These are phyloP conservation scores for Hortaea werneckii DNA, from an alignment of 2,329 filamentous ascomycete genomes.

Conservation along the genomic window DNA sequence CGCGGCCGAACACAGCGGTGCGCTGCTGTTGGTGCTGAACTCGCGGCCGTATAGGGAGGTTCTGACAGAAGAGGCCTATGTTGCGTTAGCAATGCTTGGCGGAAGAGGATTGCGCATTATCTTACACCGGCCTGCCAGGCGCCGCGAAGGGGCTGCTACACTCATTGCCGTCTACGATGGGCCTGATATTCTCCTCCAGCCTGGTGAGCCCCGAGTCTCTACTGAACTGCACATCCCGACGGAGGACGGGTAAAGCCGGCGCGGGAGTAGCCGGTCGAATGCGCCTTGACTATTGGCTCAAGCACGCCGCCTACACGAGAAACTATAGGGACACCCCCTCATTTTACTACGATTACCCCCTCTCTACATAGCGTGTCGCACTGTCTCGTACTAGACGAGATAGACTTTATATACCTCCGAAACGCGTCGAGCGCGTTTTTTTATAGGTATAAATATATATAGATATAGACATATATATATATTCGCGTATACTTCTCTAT, in stretches of 20 bases:
- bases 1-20: slow-evolving; percentile 2
- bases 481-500: no score
- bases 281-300: no score
- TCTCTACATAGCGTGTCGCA: no score
- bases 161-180: slow-evolving; percentile 43
- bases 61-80: slow-evolving; percentile 11
- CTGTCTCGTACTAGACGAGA: no score
- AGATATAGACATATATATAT: no score
- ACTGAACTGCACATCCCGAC: neutral
- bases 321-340: no score
- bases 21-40: slow-evolving; percentile 8
- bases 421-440: no score
- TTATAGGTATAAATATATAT: no score
- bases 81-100: slow-evolving; percentile 7
- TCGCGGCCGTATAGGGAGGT: slow-evolving; percentile 5
- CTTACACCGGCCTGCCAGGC: slow-evolving; percentile 52
- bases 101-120: neutral
- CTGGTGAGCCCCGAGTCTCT: neutral
- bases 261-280: neutral
- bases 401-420: no score
- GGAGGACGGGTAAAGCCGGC: neutral
- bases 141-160: slow-evolving; percentile 52
- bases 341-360: no score
- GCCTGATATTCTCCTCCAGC: neutral
- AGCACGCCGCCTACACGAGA: no score